A percentile compares a stretch with the other conserved stretches of the same genome.
phyloP scores from a whole-genome alignment of 345 rosid genomes.

The Eucalyptus grandis region DNA sequence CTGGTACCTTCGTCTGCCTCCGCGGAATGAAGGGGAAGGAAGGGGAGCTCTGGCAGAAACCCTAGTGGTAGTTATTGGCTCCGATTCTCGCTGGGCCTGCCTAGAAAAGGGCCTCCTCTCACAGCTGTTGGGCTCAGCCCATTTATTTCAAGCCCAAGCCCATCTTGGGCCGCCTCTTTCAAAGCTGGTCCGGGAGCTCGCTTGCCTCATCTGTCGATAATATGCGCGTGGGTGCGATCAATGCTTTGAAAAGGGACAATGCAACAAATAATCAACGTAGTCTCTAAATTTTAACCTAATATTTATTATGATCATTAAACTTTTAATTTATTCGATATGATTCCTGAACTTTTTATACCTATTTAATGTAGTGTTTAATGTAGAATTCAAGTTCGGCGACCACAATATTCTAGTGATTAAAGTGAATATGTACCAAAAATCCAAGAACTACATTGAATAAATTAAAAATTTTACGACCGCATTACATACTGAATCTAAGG shows the following conservation, averaged over 20 bases:
- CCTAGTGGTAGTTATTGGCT: neutral
- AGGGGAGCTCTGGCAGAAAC: neutral
- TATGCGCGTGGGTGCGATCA: too few species aligned
- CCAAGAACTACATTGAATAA: fast-evolving
- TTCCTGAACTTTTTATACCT: fast-evolving
- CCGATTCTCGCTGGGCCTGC: neutral
- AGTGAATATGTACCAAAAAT: too few species aligned
- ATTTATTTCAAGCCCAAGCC: neutral
- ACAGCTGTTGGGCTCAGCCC: neutral
- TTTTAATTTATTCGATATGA: too few species aligned
- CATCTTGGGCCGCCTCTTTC: neutral
- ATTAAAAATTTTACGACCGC: too few species aligned
- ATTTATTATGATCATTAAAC: too few species aligned
- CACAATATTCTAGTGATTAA: too few species aligned
- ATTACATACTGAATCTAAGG: too few species aligned
- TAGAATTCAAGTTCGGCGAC: fast-evolving
- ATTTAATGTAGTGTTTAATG: too few species aligned
- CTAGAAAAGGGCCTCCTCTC: neutral
- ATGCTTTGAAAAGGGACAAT: too few species aligned
- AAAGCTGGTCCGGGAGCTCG: neutral
- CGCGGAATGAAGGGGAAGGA: neutral
- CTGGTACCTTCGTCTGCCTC: neutral
- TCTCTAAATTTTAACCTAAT: too few species aligned
- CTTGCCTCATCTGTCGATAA: too few species aligned
- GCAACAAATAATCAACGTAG: too few species aligned